Conservation (phyloP, 306 rosid genomes). For the Sindora glabra region DNA sequence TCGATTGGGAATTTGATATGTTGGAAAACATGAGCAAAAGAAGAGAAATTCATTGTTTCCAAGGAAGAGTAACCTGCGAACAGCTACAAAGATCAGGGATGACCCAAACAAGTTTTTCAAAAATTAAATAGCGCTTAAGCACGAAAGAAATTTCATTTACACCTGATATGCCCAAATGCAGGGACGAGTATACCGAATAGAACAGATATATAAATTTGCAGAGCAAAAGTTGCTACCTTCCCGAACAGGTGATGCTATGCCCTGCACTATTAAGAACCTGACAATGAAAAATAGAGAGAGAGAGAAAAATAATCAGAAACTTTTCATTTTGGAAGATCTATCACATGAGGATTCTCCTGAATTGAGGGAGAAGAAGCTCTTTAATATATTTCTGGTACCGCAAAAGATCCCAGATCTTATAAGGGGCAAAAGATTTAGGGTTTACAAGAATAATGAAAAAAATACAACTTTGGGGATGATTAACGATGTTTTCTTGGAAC, state of each 20-base stretch:
- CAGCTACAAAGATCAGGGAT: too few relatives aligned
- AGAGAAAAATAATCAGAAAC: constrained; percentile 3
- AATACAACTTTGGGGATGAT: constrained; percentile 10
- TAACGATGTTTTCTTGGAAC: constrained; percentile 17
- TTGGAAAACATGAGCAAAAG: too few relatives aligned
- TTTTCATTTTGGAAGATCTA: constrained; percentile 23
- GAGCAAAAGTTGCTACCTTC: constrained; percentile 27
- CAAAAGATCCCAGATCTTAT: constrained; percentile 10
- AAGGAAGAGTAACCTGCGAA: too few relatives aligned
- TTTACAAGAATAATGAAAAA: constrained; percentile 9
- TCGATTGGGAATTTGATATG: too few relatives aligned
- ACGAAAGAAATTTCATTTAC: too few relatives aligned
- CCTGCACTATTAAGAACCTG: constrained; percentile 24
- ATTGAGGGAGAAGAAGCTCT: background rate
- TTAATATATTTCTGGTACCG: background rate
- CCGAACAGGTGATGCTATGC: constrained; percentile 7
- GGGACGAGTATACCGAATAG: constrained; percentile 4
- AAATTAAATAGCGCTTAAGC: too few relatives aligned
- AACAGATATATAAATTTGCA: background rate
- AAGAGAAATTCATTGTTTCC: too few relatives aligned
- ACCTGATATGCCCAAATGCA: too few relatives aligned
- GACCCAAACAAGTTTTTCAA: too few relatives aligned
- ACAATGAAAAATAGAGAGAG: background rate
- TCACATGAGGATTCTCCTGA: constrained; percentile 5
- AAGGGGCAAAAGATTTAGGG: constrained; percentile 32